phyloP scores from a whole-genome alignment of 2,329 filamentous ascomycete species.

The Diplodia intermedia region DNA sequence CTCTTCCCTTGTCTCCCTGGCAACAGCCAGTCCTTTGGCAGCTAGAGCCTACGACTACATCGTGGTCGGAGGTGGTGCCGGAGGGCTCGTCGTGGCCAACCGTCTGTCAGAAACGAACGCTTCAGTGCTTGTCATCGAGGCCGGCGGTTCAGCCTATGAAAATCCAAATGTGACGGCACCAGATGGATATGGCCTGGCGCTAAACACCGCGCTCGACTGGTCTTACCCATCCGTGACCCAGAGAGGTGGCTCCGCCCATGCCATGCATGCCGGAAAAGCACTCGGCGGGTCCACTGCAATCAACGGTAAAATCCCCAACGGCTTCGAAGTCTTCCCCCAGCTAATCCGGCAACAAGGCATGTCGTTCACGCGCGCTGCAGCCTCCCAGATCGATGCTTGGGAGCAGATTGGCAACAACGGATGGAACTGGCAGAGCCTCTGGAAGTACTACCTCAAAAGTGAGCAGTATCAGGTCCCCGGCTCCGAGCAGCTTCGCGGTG shows the following conservation, averaged over 20 bases:
- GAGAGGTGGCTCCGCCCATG: constrained; percentile 34
- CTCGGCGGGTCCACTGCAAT: constrained; percentile 53
- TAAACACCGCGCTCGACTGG: constrained; percentile 50
- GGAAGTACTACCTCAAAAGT: constrained; percentile 47
- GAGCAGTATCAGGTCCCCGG: constrained; percentile 45
- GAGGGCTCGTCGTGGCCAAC: constrained; percentile 58
- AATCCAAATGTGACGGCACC: constrained; percentile 43
- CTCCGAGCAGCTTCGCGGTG: constrained; percentile 38
- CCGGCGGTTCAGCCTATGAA: constrained; percentile 39
- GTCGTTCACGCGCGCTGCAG: constrained; percentile 46
- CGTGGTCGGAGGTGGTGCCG: constrained; percentile 51
- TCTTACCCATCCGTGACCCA: constrained; percentile 50
- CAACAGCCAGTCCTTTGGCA: constrained; percentile 1
- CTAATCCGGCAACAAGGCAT: constrained; percentile 38
- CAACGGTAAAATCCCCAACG: constrained; percentile 43
- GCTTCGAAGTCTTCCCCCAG: background rate
- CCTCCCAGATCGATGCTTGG: constrained; percentile 50
- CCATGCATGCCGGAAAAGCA: constrained; percentile 49
- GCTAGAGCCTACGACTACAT: constrained; percentile 40
- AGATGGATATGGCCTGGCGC: constrained; percentile 37
- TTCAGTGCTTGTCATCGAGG: constrained; percentile 44
- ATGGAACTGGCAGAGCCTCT: constrained; percentile 47
- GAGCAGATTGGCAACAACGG: constrained; percentile 47
- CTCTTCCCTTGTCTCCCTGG: background rate
- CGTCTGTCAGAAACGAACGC: constrained; percentile 61